Conservation (phyloP, 805 yeast species). For the Debaryomyces tyrocola region DNA sequence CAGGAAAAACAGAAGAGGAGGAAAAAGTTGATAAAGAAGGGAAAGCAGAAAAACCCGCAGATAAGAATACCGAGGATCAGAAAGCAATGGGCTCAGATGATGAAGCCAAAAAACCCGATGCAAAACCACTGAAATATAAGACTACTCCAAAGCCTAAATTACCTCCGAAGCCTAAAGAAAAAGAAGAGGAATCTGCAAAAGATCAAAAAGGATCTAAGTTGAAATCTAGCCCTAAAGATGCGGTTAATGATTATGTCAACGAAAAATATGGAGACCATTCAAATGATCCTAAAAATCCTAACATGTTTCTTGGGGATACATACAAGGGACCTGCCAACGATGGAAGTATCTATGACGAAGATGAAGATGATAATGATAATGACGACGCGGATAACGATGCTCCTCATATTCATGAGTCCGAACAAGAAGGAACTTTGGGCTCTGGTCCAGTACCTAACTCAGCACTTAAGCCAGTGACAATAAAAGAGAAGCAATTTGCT, state of each 20-base stretch:
- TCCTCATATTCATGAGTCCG: not conserved
- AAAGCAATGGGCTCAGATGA: too few relatives aligned
- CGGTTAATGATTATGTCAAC: not conserved
- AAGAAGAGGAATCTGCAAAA: too few relatives aligned
- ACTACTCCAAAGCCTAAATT: too few relatives aligned
- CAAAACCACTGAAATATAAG: too few relatives aligned
- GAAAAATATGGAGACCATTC: not conserved
- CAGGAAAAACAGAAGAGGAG: slow-evolving; percentile 1
- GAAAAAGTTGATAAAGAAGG: not conserved
- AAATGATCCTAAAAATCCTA: slow-evolving; percentile 13
- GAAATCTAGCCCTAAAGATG: not conserved
- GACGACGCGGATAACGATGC: not conserved
- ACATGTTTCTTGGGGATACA: not conserved
- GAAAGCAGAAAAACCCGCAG: too few relatives aligned
- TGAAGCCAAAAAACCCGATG: too few relatives aligned
- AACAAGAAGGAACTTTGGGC: not conserved
- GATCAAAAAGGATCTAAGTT: too few relatives aligned
- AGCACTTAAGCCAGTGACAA: not conserved
- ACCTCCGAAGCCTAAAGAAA: too few relatives aligned
- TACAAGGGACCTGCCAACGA: not conserved
- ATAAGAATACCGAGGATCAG: too few relatives aligned
- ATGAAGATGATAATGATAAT: not conserved
- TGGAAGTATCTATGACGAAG: not conserved
- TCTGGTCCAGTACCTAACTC: not conserved
- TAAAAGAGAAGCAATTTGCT: not conserved